Percentiles rank a stretch among this genome's conserved stretches.
These are phyloP conservation scores for Iris pallida DNA, from an alignment of 116 monocot genomes.

Conservation along the genomic window DNA sequence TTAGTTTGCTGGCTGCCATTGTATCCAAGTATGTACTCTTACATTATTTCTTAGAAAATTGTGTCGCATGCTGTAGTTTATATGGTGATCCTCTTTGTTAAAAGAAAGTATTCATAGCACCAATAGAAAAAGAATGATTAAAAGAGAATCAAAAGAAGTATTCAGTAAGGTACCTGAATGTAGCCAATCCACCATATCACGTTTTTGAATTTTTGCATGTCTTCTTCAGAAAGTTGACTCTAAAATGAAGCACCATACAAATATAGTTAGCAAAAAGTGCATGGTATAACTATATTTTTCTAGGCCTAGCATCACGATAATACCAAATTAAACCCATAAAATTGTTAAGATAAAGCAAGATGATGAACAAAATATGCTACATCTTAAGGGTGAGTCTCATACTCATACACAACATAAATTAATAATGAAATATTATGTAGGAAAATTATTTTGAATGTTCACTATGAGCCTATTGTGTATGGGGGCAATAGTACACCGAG, in stretches of 20 bases:
- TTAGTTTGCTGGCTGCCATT: no score
- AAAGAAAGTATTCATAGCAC: background rate
- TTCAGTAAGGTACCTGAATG: constrained; percentile 62
- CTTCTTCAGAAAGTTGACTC: constrained; percentile 43
- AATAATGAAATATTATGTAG: no score
- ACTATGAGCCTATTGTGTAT: no score
- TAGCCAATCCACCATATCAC: constrained; percentile 89
- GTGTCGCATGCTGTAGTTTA: background rate
- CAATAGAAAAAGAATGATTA: background rate
- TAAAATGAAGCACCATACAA: constrained; percentile 22
- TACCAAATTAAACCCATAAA: background rate
- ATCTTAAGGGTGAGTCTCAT: no score
- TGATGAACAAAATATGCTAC: background rate
- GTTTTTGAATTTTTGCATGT: constrained; percentile 44
- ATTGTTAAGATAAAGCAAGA: background rate
- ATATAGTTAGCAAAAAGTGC: constrained; percentile 7
- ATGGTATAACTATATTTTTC: constrained; percentile 1
- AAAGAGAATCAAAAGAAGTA: background rate
- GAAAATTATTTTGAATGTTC: no score
- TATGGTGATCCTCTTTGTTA: background rate
- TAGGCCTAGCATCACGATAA: background rate
- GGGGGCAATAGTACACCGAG: no score
- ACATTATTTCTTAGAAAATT: no score
- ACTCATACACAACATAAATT: no score
- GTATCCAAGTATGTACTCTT: no score